phyloP scores from a whole-genome alignment of 148 eudicot genomes.

The Fagopyrum esculentum region DNA sequence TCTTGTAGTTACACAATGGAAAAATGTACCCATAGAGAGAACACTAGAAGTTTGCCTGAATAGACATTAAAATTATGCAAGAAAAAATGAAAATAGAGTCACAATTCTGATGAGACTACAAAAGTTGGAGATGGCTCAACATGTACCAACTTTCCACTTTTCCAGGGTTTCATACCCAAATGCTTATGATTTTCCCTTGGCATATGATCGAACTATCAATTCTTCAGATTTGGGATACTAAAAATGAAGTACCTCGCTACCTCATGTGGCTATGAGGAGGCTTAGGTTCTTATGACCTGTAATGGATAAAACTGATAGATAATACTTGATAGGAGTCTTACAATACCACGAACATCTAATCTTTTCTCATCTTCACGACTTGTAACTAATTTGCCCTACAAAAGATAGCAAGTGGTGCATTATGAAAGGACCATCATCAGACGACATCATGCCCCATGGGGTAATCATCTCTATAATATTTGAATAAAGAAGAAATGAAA shows the following conservation, averaged over 20 bases:
- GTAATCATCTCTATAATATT: not conserved
- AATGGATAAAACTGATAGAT: not conserved
- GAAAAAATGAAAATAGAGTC: not conserved
- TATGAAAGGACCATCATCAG: not conserved
- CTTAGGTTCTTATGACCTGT: not conserved
- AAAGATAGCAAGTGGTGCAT: not conserved
- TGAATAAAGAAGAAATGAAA: not conserved
- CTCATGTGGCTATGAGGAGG: not conserved
- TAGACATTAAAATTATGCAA: not conserved
- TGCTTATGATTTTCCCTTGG: not conserved
- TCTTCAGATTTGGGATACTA: not conserved
- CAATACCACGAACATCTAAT: not conserved
- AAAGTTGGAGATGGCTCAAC: not conserved
- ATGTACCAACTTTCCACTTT: not conserved
- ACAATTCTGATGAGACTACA: not conserved
- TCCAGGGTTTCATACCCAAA: not conserved
- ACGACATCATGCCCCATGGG: not conserved
- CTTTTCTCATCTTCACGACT: not conserved
- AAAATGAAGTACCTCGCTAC: not conserved
- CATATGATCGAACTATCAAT: not conserved
- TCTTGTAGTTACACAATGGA: not conserved
- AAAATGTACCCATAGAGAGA: not conserved
- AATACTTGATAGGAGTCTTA: not conserved
- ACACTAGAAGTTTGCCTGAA: not conserved
- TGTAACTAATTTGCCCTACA: not conserved